Evolutionary conservation across 2,329 filamentous ascomycete species (phyloP).

Genomic region (Neurospora crassa): DNA sequence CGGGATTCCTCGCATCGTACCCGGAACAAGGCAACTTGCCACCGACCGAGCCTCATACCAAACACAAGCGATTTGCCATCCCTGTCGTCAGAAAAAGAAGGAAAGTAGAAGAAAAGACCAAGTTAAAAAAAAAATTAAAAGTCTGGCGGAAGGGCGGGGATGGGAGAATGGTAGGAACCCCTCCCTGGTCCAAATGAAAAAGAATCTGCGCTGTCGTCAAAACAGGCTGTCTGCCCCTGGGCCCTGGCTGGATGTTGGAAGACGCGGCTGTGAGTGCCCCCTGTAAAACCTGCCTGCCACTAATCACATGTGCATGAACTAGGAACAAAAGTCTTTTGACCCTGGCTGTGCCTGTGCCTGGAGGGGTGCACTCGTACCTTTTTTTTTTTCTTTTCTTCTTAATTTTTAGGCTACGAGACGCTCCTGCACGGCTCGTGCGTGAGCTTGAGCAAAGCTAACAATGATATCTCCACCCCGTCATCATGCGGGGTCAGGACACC

Average conservation of each 20-base stretch:
- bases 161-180: background rate
- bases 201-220: background rate
- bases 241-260: background rate
- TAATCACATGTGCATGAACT: background rate
- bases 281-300: background rate
- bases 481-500: background rate
- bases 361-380: background rate
- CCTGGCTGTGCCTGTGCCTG: background rate
- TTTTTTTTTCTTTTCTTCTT: no score
- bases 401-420: background rate
- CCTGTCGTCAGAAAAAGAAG: background rate
- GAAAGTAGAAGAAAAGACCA: background rate
- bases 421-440: background rate
- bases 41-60: background rate
- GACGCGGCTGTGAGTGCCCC: background rate
- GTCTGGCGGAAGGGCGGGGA: background rate
- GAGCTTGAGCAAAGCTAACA: background rate
- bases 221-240: background rate
- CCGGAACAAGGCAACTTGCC: background rate
- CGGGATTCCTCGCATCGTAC: background rate
- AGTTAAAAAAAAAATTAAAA: background rate
- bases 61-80: background rate
- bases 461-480: background rate
- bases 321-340: background rate
- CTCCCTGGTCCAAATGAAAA: background rate